phyloP scores from a whole-genome alignment of 768 basidiomycete species.

The Fistulinella prunicolor region DNA sequence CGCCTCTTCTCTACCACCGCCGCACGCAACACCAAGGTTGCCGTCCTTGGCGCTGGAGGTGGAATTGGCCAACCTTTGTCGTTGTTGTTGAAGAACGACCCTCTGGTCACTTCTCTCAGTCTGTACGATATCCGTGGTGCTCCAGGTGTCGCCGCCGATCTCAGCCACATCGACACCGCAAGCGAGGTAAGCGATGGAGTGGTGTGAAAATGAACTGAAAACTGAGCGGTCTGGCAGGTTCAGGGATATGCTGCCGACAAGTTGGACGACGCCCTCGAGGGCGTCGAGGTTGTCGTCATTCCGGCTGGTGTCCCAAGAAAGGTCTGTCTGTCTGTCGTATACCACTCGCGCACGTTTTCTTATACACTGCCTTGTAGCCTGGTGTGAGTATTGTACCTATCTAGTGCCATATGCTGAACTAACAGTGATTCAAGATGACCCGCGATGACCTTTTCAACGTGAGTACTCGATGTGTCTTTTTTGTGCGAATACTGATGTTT shows the following conservation, averaged over 20 bases:
- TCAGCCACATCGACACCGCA: conserved; percentile 90
- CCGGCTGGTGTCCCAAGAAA: conserved; percentile 99
- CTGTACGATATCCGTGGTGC: conserved; percentile 40
- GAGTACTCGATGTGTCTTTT: conserved; percentile 29
- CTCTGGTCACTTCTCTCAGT: conserved; percentile 78
- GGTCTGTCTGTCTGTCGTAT: conserved; percentile 42
- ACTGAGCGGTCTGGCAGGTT: conserved; percentile 48
- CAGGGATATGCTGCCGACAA: conserved; percentile 80
- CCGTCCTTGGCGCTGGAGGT: conserved; percentile 96
- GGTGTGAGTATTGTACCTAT: conserved; percentile 59
- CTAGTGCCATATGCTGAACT: conserved; percentile 16
- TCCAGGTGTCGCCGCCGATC: conserved; percentile 91
- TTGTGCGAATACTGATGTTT: not conserved
- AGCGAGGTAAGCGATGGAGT: conserved; percentile 58
- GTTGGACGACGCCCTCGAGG: conserved; percentile 86
- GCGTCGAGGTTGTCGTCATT: conserved; percentile 90
- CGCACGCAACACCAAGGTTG: conserved; percentile 78
- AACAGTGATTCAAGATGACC: conserved; percentile 68
- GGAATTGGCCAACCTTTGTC: conserved; percentile 98
- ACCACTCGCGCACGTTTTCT: conserved; percentile 16
- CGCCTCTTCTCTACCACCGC: conserved; percentile 77
- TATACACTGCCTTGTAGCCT: conserved; percentile 49
- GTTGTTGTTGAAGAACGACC: conserved; percentile 83
- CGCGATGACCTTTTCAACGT: conserved; percentile 97
- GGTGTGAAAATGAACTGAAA: not conserved